Conservation (phyloP, 1,139 yeast genomes). For the Candida buenavistaensis region DNA sequence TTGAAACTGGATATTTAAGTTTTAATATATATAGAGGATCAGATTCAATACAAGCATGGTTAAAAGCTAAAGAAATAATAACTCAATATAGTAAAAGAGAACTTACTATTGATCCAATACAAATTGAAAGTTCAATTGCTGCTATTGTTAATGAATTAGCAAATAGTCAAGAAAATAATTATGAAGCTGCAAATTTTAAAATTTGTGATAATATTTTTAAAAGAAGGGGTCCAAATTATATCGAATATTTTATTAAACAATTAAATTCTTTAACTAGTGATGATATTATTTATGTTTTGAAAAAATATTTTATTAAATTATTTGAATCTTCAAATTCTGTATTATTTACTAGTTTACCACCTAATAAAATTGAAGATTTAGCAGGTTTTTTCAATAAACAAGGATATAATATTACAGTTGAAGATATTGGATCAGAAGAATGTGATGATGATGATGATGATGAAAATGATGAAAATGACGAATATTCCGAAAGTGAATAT, state of each 20-base stretch:
- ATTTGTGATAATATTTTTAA: constrained; percentile 66
- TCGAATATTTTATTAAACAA: constrained; percentile 45
- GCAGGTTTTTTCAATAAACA: constrained; percentile 43
- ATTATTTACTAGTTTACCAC: constrained; percentile 74
- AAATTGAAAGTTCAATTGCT: constrained; percentile 73
- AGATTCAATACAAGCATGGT: constrained; percentile 73
- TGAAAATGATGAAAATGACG: constrained; percentile 2
- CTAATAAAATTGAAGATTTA: constrained; percentile 55
- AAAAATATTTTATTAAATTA: constrained; percentile 59
- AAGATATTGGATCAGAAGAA: constrained; percentile 40
- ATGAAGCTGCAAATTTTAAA: constrained; percentile 64
- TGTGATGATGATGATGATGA: constrained; percentile 16
- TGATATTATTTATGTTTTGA: constrained; percentile 57
- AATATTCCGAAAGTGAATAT: constrained; percentile 1
- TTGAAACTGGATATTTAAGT: constrained; percentile 68
- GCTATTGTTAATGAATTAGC: constrained; percentile 74
- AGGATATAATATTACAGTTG: constrained; percentile 65
- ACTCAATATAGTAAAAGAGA: constrained; percentile 56
- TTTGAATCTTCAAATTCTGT: constrained; percentile 58
- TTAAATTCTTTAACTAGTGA: constrained; percentile 53
- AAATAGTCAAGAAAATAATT: constrained; percentile 56
- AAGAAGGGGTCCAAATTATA: constrained; percentile 68
- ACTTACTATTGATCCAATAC: constrained; percentile 52
- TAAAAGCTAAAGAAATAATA: constrained; percentile 68
- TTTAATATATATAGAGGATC: constrained; percentile 81